A percentile compares a stretch with the other conserved stretches of the same genome.
These are phyloP conservation scores for Gremmenia infestans DNA, from an alignment of 2,329 filamentous ascomycete species.

Conservation along the genomic window DNA sequence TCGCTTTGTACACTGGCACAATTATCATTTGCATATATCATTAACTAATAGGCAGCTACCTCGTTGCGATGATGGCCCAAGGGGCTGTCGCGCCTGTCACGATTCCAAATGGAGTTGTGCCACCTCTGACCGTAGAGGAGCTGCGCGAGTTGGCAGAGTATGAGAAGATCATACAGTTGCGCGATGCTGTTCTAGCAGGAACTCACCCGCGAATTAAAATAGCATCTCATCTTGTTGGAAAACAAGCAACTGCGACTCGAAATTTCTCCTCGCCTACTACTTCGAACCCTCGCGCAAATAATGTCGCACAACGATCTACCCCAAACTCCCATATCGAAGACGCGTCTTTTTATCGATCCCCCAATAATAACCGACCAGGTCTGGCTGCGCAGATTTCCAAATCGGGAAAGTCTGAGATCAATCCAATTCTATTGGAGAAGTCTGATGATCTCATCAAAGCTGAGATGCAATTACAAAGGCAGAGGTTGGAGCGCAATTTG, in stretches of 20 bases:
- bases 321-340: constrained; percentile 16
- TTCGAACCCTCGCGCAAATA: constrained; percentile 17
- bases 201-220: constrained; percentile 61
- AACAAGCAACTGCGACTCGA: constrained; percentile 20
- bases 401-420: constrained; percentile 60
- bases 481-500: constrained; percentile 72
- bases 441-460: constrained; percentile 79
- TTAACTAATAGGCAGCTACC: constrained; percentile 18
- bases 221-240: constrained; percentile 38
- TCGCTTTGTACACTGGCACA: constrained; percentile 2
- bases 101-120: constrained; percentile 19
- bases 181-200: constrained; percentile 75
- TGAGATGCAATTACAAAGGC: constrained; percentile 73
- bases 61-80: constrained; percentile 29
- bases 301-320: not conserved
- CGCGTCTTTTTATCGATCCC: constrained; percentile 22
- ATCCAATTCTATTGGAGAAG: constrained; percentile 81
- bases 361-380: constrained; percentile 27
- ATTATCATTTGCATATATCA: constrained; percentile 11
- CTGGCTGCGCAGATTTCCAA: constrained; percentile 32
- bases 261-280: constrained; percentile 21
- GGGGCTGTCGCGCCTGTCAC: constrained; percentile 33
- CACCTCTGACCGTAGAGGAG: constrained; percentile 41
- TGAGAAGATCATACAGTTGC: constrained; percentile 74
- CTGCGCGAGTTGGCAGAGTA: constrained; percentile 62